Evolutionary conservation across 2,329 filamentous ascomycete species (phyloP).

Genomic region (Talaromyces rugulosus): DNA sequence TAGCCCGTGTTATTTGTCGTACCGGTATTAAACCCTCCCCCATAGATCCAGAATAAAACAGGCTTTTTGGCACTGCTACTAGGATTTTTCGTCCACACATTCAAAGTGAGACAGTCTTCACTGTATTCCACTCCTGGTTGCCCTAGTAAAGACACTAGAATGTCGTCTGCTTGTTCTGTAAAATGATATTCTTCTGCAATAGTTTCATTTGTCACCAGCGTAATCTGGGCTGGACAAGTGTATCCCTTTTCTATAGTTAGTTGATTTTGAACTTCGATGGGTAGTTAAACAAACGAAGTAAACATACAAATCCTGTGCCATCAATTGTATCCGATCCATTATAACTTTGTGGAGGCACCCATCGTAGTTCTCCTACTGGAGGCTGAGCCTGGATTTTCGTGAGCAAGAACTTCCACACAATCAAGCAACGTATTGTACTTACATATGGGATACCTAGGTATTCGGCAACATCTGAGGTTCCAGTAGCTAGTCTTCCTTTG

Average conservation of each 20-base stretch:
- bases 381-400: conserved; percentile 1
- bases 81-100: background rate
- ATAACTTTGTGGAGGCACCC: conserved; percentile 2
- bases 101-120: conserved; percentile 8
- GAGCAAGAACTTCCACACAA: background rate
- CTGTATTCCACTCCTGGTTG: conserved; percentile 5
- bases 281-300: background rate
- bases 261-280: background rate
- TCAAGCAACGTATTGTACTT: background rate
- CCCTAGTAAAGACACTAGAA: background rate
- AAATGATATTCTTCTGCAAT: conserved; percentile 3
- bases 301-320: conserved; percentile 3
- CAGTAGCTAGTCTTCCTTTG: background rate
- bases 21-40: conserved; percentile 46
- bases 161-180: conserved; percentile 1
- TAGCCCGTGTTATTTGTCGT: conserved; percentile 6
- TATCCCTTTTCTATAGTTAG: conserved; percentile 3
- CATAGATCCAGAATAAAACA: conserved; percentile 68
- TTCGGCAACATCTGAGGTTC: background rate
- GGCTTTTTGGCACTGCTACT: conserved; percentile 52
- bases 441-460: conserved; percentile 9
- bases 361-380: conserved; percentile 4
- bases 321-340: background rate
- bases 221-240: conserved; percentile 1
- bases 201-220: background rate